Percentiles rank a stretch among this genome's conserved stretches.
These are phyloP conservation scores for Colletotrichum sp. DNA, from an alignment of 2,329 filamentous ascomycete genomes.

Conservation along the genomic window DNA sequence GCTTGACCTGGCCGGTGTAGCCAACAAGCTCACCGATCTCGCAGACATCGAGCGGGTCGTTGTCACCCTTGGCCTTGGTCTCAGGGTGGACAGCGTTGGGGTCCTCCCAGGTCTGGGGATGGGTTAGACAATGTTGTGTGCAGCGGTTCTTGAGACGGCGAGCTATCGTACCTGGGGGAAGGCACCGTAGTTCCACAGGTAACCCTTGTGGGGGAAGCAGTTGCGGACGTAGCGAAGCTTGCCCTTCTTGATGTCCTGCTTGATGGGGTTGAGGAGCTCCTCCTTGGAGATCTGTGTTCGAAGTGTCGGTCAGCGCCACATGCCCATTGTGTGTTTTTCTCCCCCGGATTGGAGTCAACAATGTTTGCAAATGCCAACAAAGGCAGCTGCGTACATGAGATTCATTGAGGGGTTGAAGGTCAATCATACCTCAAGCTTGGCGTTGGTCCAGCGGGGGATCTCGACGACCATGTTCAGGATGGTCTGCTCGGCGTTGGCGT, in stretches of 20 bases:
- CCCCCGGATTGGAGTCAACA: not conserved
- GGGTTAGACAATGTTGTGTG: not conserved
- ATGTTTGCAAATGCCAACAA: not conserved
- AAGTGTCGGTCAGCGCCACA: conserved; percentile 16
- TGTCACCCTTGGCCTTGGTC: conserved; percentile 99
- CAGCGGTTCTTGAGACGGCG: not conserved
- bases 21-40: conserved; percentile 98
- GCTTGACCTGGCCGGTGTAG: conserved; percentile 96
- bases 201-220: conserved; percentile 99
- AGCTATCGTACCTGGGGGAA: conserved; percentile 82
- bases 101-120: conserved; percentile 92
- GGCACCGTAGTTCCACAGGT: conserved; percentile 99
- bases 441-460: conserved; percentile 99
- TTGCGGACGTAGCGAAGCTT: conserved; percentile 99
- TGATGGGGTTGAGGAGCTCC: conserved; percentile 97
- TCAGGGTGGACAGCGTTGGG: conserved; percentile 95
- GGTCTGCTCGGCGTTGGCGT: conserved; percentile 94
- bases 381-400: not conserved
- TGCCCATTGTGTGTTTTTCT: not conserved
- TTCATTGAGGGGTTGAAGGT: conserved; percentile 1
- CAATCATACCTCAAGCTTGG: conserved; percentile 90
- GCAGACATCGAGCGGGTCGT: conserved; percentile 98
- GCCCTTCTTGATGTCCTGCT: conserved; percentile 99
- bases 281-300: conserved; percentile 90
- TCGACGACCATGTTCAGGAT: conserved; percentile 99